phyloP scores from a whole-genome alignment of 345 rosid genomes.

The Linum trigynum region DNA sequence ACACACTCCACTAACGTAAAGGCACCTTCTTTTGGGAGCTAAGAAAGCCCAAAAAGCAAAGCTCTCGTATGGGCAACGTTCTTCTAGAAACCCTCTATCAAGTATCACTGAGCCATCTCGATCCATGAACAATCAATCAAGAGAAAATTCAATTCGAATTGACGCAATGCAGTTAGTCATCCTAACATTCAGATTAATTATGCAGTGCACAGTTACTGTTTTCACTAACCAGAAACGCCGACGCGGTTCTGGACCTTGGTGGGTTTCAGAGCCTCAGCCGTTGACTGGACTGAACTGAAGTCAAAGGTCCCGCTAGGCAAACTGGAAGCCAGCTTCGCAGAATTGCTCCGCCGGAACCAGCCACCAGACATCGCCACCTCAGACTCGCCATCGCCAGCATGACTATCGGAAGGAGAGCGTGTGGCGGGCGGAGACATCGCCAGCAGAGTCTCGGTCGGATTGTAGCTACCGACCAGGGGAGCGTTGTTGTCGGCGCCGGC shows the following conservation, averaged over 20 bases:
- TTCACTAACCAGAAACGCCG: constrained; percentile 27
- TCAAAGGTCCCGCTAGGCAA: constrained; percentile 69
- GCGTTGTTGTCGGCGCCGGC: constrained; percentile 1
- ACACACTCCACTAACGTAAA: too few relatives aligned
- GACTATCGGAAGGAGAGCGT: constrained; percentile 16
- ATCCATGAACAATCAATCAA: too few relatives aligned
- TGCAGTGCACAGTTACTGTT: neutral
- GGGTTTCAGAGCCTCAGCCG: constrained; percentile 10
- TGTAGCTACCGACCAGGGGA: constrained; percentile 33
- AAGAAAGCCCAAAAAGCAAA: too few relatives aligned
- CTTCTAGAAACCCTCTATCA: too few relatives aligned
- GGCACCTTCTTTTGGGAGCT: too few relatives aligned
- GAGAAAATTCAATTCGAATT: too few relatives aligned
- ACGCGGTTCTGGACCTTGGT: constrained; percentile 13
- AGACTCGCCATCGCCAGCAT: constrained; percentile 27
- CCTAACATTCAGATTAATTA: too few relatives aligned
- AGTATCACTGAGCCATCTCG: too few relatives aligned
- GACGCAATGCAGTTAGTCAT: too few relatives aligned
- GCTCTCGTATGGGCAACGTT: too few relatives aligned
- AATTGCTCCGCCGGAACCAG: constrained; percentile 45
- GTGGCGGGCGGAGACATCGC: constrained; percentile 30
- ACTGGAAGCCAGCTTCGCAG: constrained; percentile 55
- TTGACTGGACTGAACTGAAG: constrained; percentile 37
- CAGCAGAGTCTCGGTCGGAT: constrained; percentile 52
- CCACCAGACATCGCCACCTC: constrained; percentile 37